Evolutionary conservation across 306 rosid species (phyloP), one percentile per base, ranked within the genome.

Genomic region (Vigna angularis): DNA sequence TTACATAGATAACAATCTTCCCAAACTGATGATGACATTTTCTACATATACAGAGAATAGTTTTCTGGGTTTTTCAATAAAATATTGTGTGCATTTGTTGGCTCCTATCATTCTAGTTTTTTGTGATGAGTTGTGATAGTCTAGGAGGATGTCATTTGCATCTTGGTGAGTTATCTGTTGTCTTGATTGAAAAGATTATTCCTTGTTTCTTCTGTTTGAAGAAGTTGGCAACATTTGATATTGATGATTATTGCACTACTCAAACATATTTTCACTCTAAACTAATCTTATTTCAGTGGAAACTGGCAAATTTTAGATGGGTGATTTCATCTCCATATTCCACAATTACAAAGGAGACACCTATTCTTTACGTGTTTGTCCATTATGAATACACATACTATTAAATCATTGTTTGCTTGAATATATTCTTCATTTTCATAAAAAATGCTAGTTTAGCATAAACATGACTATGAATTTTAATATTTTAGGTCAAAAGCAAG

Each of bases 401-500:
- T 61, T 56, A 58, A 69, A 20, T 40, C n/a, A 51, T 70, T 70
- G 10, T 58, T 69, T 8, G 45, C 65, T 78, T 4, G 17, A 32
- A 4, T 63, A 30, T 55, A 22, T 66, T 70, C 38, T 50, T 64
- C 30, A 3, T 51, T 74, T 51, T 72, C 24, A 26, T 70, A 34
- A 49, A 9, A 47, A 51, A 73, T 72, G 51, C 65, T 24, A 7
- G 48, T 49, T 48, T 64, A n/a, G 55, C 75, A 32, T 42, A 26
- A 76, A 32, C 20, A 68, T 62, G 49, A 56, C 52, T 28, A 32
- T 45, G 45, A 42, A 42, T 36, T 51, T 75, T 52, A 80, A 59
- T 32, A 56, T 83, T 82, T 74, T 72, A 89, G 97, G 99, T 81
- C 80, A 91, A 74, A 91, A 66, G 61, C 98, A 88, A 51, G 97